Conservation (phyloP, 2,329 filamentous ascomycete species). For the Aspergillus fischeri region DNA sequence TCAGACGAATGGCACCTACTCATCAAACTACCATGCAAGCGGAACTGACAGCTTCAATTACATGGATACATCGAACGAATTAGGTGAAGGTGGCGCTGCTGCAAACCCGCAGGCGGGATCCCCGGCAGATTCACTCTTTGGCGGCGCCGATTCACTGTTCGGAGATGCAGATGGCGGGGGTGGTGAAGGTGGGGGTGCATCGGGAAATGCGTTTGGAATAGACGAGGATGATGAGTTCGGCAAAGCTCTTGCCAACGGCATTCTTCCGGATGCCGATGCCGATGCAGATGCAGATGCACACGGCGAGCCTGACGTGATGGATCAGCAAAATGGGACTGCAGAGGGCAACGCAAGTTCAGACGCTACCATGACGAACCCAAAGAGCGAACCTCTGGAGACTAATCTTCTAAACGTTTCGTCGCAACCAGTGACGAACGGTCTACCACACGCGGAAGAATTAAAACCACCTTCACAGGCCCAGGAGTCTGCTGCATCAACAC, state of each 20-base stretch:
- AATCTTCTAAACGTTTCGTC: constrained; percentile 20
- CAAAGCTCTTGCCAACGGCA: constrained; percentile 63
- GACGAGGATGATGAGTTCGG: constrained; percentile 85
- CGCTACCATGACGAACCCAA: constrained; percentile 7
- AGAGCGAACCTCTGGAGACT: constrained; percentile 15
- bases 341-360: constrained; percentile 8
- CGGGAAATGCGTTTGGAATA: constrained; percentile 62
- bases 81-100: constrained; percentile 35
- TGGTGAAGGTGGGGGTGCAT: constrained; percentile 44
- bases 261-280: constrained; percentile 49
- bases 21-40: constrained; percentile 67
- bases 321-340: constrained; percentile 16
- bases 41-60: constrained; percentile 52
- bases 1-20: constrained; percentile 62
- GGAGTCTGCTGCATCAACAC: constrained; percentile 22
- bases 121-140: constrained; percentile 78
- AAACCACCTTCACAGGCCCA: constrained; percentile 23
- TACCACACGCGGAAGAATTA: constrained; percentile 41
- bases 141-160: constrained; percentile 81
- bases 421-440: constrained; percentile 36
- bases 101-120: constrained; percentile 59
- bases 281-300: constrained; percentile 49
- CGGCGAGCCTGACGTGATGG: constrained; percentile 27
- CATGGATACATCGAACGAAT: constrained; percentile 36
- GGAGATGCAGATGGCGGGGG: constrained; percentile 67